A percentile compares a stretch with the other conserved stretches of the same genome.
These are phyloP conservation scores for Musa troglodytarum DNA, from an alignment of 176 grass and related monocot species.

Conservation along the genomic window DNA sequence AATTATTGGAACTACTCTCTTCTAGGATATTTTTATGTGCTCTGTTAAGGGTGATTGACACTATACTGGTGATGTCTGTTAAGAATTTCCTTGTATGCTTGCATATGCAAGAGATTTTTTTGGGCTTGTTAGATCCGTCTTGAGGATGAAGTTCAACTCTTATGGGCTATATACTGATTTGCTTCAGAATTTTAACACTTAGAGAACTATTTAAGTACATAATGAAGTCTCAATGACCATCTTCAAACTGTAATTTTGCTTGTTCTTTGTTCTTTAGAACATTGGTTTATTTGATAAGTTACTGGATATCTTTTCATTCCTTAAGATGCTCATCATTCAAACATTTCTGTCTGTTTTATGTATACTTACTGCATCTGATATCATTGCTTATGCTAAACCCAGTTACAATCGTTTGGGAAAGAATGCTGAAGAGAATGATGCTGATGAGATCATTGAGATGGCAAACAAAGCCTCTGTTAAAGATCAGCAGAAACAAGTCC, in stretches of 20 bases:
- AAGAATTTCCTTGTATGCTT: background rate
- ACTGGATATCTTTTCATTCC: background rate
- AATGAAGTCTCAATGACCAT: background rate
- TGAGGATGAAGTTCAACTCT: conserved; percentile 1
- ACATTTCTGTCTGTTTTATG: background rate
- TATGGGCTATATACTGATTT: background rate
- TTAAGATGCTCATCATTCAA: too few species aligned
- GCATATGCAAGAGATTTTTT: background rate
- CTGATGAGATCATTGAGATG: conserved; percentile 79
- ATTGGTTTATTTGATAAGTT: background rate
- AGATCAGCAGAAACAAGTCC: conserved; percentile 75
- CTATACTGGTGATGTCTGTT: background rate
- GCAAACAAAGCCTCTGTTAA: conserved; percentile 67
- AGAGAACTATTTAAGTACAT: background rate
- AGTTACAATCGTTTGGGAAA: conserved; percentile 75
- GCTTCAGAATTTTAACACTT: background rate
- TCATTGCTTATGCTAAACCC: conserved; percentile 21
- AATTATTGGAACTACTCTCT: too few species aligned
- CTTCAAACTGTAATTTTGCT: background rate
- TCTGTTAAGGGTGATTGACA: background rate
- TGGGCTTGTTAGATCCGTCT: background rate
- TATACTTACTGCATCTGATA: background rate
- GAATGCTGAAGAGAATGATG: conserved; percentile 67
- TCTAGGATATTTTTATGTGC: background rate
- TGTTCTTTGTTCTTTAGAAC: background rate